phyloP scores from a whole-genome alignment of 768 basidiomycete genomes.

The Mycena rosella region DNA sequence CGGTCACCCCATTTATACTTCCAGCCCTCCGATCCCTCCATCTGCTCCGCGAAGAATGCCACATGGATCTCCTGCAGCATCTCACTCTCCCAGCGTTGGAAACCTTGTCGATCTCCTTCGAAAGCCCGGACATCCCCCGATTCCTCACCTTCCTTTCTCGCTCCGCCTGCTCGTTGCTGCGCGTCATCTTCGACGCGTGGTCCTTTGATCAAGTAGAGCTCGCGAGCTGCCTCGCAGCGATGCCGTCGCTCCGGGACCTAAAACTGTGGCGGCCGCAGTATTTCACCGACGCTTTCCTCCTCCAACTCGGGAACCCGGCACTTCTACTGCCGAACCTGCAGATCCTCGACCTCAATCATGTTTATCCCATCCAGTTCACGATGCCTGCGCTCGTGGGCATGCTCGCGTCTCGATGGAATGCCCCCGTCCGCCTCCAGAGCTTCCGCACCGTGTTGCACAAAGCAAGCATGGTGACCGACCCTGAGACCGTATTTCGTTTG shows the following conservation, averaged over 20 bases:
- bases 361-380: conserved; percentile 20
- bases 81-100: conserved; percentile 16
- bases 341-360: conserved; percentile 16
- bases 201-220: conserved; percentile 6
- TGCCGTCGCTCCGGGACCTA: conserved; percentile 7
- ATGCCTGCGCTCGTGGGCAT: conserved; percentile 20
- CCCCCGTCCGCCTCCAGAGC: conserved; percentile 11
- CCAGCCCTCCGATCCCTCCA: conserved; percentile 15
- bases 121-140: conserved; percentile 9
- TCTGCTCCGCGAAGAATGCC: conserved; percentile 18
- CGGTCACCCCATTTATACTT: background rate
- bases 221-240: conserved; percentile 1
- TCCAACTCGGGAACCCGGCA: conserved; percentile 5
- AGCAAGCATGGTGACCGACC: conserved; percentile 10
- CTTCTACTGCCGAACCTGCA: conserved; percentile 1
- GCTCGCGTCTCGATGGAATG: conserved; percentile 4
- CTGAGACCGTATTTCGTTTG: conserved; percentile 7
- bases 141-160: conserved; percentile 18
- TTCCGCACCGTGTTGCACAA: conserved; percentile 16
- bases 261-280: conserved; percentile 19
- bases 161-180: conserved; percentile 8
- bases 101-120: conserved; percentile 16
- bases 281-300: conserved; percentile 13
- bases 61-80: conserved; percentile 21
- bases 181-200: conserved; percentile 20